These are phyloP conservation scores for Nematocida ausubeli DNA, from an alignment of 371 early-diverging fungal species.

Conservation along the genomic window DNA sequence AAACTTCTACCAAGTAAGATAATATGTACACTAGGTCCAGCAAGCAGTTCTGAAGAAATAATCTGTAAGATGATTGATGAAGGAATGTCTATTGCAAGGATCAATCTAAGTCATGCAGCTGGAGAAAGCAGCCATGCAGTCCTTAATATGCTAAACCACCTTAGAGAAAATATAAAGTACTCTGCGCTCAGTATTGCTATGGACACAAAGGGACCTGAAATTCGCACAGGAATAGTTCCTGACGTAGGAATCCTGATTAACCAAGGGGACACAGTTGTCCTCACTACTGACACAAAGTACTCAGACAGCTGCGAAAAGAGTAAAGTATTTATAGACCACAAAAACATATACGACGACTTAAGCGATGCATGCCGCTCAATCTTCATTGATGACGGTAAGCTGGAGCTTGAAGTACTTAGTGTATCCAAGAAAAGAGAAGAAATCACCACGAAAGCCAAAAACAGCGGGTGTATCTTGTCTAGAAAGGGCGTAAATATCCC, in stretches of 20 bases:
- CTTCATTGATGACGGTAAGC: constrained; percentile 72
- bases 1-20: constrained; percentile 60
- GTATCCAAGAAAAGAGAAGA: constrained; percentile 64
- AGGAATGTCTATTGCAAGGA: constrained; percentile 88
- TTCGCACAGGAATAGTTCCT: constrained; percentile 63
- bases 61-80: constrained; percentile 69
- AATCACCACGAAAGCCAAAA: constrained; percentile 71
- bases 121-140: constrained; percentile 64
- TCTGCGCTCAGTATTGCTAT: constrained; percentile 70
- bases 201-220: constrained; percentile 70
- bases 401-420: constrained; percentile 69
- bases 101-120: constrained; percentile 71
- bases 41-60: constrained; percentile 52
- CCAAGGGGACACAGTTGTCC: constrained; percentile 67
- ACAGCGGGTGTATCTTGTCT: constrained; percentile 73
- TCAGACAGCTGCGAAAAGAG: not conserved
- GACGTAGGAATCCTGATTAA: constrained; percentile 30
- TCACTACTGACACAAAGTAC: constrained; percentile 68
- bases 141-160: constrained; percentile 64
- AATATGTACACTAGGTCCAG: constrained; percentile 65
- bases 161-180: constrained; percentile 72
- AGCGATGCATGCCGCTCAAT: constrained; percentile 76
- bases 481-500: constrained; percentile 83
- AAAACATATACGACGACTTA: constrained; percentile 78
- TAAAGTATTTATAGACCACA: constrained; percentile 52